Conservation (phyloP, 305 asterid species). For the Solanum chacoense region DNA sequence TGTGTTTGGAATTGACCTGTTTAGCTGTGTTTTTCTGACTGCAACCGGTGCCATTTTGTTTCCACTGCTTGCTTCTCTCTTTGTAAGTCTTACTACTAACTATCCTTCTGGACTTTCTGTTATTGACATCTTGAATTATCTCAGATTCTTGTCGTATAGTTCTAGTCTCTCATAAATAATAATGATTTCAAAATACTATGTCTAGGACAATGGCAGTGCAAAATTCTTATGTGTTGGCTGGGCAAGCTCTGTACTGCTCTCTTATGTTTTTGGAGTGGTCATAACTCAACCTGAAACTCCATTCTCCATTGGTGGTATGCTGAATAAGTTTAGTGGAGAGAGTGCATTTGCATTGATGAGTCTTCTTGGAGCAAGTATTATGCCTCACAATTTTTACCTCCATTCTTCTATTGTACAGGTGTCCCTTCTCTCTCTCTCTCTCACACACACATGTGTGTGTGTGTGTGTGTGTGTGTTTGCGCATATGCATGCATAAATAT, state of each 20-base stretch:
- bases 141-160: neutral
- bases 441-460: neutral
- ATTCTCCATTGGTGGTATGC: slow-evolving; percentile 43
- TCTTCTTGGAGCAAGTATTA: slow-evolving; percentile 86
- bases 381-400: slow-evolving; percentile 93
- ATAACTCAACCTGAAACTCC: slow-evolving; percentile 55
- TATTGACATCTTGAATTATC: neutral
- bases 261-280: slow-evolving; percentile 59
- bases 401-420: slow-evolving; percentile 96
- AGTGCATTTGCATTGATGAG: slow-evolving; percentile 82
- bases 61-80: slow-evolving; percentile 50
- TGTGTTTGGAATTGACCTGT: slow-evolving; percentile 66
- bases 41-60: slow-evolving; percentile 60
- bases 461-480: neutral
- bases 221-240: slow-evolving; percentile 44
- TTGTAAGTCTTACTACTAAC: slow-evolving; percentile 37
- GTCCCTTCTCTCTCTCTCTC: neutral
- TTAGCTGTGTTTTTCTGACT: slow-evolving; percentile 64
- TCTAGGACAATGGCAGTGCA: slow-evolving; percentile 59
- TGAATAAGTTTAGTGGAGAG: slow-evolving; percentile 65
- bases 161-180: neutral
- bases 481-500: neutral
- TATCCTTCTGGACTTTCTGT: neutral
- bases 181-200: neutral
- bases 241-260: slow-evolving; percentile 44